Evolutionary conservation across 768 basidiomycete species (phyloP), one percentile per base, ranked within the genome.

Genomic region (Macrocybe gigantea): DNA sequence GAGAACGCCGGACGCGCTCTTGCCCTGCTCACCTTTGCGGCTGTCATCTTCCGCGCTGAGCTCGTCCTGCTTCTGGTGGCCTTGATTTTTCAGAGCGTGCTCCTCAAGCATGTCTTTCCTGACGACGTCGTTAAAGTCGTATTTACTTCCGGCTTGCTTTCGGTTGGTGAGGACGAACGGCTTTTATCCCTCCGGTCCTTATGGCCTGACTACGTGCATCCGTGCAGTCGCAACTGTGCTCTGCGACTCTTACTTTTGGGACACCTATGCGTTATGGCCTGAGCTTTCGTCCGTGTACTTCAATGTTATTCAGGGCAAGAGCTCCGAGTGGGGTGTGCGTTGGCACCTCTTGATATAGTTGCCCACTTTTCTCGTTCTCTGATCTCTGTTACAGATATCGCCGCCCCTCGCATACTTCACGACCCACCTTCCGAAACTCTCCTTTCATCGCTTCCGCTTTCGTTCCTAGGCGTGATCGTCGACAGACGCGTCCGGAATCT

Each of bases 201-300:
- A 4, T 42, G 13, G 6, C 38, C 6, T 29, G 12, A 30, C 22
- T 8, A 12, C 41, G 44, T 22, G 41, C 22, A n/a, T 32, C 11
- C 33, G 10, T 37, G 3, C 54, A 90, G 90, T 65, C 2, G 48
- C 81, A 2, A 88, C 88, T 0, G 58, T 83, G 1, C 9, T 59
- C 0, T 70, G 95, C 30, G 96, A 99, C 62, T 88, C 90, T 0
- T 86, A 85, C 67, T 87, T 95, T 64, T 97, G 95, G 93, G 60
- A 74, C 45, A 67, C 66, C 54, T 75, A 69, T 56, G 72, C 79
- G 5, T 60, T 94, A 0, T 97, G 93, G 94, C 94, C 96, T 0
- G 96, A 98, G 61, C 68, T 89, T 11, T 72, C 79, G 1, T 76
- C 80, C 0, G 53, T 94, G 8, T 82, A 82, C 53, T 99, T 91